Evolutionary conservation across 805 yeast species (phyloP).

Genomic region (Monosporozyma aerobia): DNA sequence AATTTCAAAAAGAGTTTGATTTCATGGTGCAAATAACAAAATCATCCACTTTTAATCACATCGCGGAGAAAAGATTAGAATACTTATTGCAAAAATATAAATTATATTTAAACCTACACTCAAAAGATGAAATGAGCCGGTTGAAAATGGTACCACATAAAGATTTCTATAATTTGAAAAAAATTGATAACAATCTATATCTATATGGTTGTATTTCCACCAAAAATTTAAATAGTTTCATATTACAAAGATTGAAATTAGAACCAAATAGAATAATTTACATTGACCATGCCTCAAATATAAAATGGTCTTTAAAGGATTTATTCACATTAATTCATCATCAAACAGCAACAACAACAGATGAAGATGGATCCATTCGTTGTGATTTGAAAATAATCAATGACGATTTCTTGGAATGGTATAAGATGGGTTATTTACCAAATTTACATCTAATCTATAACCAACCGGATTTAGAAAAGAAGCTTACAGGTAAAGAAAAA

Average conservation of each 20-base stretch:
- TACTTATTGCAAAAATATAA: constrained; percentile 27
- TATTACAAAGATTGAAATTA: constrained; percentile 23
- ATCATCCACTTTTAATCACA: constrained; percentile 4
- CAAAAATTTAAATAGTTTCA: constrained; percentile 23
- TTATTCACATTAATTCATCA: constrained; percentile 12
- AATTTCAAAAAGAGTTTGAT: constrained; percentile 25
- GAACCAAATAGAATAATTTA: constrained; percentile 28
- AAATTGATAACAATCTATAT: constrained; percentile 49
- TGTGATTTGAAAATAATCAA: constrained; percentile 22
- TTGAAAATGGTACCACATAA: constrained; percentile 30
- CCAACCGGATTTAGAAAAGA: background rate
- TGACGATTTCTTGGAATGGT: constrained; percentile 17
- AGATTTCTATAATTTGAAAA: constrained; percentile 85
- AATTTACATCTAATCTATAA: constrained; percentile 14
- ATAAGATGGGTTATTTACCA: constrained; percentile 13
- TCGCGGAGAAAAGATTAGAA: constrained; percentile 18
- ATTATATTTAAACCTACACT: constrained; percentile 24
- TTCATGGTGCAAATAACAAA: constrained; percentile 10
- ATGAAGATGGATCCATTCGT: constrained; percentile 4
- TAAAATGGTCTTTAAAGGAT: constrained; percentile 15
- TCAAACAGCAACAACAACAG: background rate
- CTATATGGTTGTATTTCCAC: constrained; percentile 19
- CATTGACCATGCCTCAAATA: constrained; percentile 16
- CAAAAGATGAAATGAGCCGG: constrained; percentile 22
- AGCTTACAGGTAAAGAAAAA: constrained; percentile 13